Percentiles rank a stretch among this genome's conserved stretches.
Conservation (phyloP, 2,329 filamentous ascomycete species). For the Neonectria magnoliae region DNA sequence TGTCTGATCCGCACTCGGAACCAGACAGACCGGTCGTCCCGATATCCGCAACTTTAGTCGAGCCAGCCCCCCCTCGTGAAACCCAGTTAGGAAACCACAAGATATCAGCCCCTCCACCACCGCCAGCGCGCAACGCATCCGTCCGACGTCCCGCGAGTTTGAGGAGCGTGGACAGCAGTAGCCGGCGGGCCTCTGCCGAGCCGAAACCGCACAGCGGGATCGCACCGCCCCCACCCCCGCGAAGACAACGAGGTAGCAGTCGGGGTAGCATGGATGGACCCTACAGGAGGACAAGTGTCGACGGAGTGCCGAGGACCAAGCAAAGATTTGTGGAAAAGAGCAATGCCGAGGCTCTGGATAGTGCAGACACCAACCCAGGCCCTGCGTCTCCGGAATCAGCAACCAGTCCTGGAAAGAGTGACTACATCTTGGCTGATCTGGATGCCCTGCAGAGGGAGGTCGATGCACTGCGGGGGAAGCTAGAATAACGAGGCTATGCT, state of each 20-base stretch:
- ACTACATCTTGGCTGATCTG: constrained; percentile 77
- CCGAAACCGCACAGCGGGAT: constrained; percentile 42
- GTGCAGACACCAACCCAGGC: constrained; percentile 17
- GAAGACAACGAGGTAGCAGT: constrained; percentile 60
- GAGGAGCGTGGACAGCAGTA: constrained; percentile 51
- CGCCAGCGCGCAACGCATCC: constrained; percentile 57
- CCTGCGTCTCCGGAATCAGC: constrained; percentile 31
- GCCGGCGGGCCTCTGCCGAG: constrained; percentile 43
- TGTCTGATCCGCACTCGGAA: constrained; percentile 34
- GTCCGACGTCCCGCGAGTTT: constrained; percentile 57
- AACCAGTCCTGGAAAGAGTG: constrained; percentile 47
- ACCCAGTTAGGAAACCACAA: constrained; percentile 29
- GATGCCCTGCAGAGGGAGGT: constrained; percentile 79
- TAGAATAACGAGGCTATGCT: constrained; percentile 35
- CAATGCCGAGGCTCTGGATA: constrained; percentile 3
- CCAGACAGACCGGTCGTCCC: constrained; percentile 23
- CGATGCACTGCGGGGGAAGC: constrained; percentile 65
- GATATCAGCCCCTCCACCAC: constrained; percentile 52
- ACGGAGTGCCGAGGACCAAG: constrained; percentile 38
- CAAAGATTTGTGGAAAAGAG: constrained; percentile 32
- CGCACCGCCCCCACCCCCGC: constrained; percentile 59
- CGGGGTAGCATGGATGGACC: constrained; percentile 53
- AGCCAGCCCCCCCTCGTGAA: constrained; percentile 27
- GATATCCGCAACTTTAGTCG: constrained; percentile 22
- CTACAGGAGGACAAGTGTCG: constrained; percentile 47